Evolutionary conservation across 2,329 filamentous ascomycete species (phyloP), one percentile per base, ranked within the genome.

Genomic region (Pyricularia sp.): DNA sequence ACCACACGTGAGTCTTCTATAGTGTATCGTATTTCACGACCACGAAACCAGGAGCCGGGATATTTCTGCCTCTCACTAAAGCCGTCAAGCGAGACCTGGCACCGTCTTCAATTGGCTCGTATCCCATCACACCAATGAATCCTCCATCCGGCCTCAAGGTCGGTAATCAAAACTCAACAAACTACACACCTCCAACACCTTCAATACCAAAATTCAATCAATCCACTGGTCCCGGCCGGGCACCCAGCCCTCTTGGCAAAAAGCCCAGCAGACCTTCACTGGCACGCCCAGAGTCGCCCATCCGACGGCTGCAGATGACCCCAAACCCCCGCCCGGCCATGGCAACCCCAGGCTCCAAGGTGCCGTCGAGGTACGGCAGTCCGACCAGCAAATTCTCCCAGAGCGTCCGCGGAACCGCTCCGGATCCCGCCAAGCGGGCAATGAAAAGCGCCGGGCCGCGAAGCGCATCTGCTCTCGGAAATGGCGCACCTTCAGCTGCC

Each of bases 21-120:
- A 90, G 88, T 69, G 76, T 89, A 66, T 87, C 83, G 42, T 99
- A 99, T 80, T 99, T 99, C 78, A 85, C 83, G 50, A 97, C 95
- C 12, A 85, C 85, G 3, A 81, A 90, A 26, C 87, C 92, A 0
- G 93, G 93, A 71, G 89, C 95, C 2, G 95, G 95, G 70, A 98
- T 99, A 75, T 99, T 99, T 77, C 85, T 99, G 17, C 95, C 95
- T 3, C 82, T 95, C 20, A 88, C 90, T 77, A 95, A 96, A 78
- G 92, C 92, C 42, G 84, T 86, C 76, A 91, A 86, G 78, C 90
- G 88, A 76, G 86, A 86, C 66, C 87, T 86, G 59, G 83, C 84
- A 26, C 79, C 81, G 17, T 81, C 83, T 33, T 82, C 86, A 55
- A 74, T 73, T 30, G 80, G 81, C 67, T 81, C 84, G 7, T 85